These are phyloP conservation scores for Diaporthe amygdali DNA, from an alignment of 2,329 filamentous ascomycete species.

Conservation along the genomic window DNA sequence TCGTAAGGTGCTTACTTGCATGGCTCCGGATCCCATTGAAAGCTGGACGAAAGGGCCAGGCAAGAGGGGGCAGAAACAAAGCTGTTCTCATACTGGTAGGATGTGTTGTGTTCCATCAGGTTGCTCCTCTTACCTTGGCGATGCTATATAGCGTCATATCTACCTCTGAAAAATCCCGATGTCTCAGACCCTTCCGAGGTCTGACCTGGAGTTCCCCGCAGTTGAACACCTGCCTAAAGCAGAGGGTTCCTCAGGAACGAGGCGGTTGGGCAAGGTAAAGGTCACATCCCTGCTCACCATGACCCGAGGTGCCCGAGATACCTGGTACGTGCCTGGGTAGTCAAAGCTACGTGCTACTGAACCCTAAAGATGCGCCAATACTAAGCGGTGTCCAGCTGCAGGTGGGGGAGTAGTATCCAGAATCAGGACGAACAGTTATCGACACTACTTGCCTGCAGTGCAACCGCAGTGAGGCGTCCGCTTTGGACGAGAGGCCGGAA, in stretches of 20 bases:
- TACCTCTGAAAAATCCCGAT: no score
- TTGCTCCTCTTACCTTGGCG: no score
- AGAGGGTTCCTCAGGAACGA: background rate
- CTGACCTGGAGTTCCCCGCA: background rate
- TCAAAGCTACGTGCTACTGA: background rate
- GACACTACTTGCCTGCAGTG: background rate
- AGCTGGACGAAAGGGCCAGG: no score
- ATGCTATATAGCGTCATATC: no score
- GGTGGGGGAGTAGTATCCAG: background rate
- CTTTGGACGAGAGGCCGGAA: background rate
- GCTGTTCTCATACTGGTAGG: no score
- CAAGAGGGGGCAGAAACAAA: no score
- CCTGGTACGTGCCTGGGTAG: background rate
- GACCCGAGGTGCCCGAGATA: no score
- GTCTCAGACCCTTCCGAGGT: background rate
- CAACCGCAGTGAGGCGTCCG: background rate
- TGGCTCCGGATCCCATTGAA: no score
- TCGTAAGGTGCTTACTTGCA: no score
- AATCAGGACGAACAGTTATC: background rate
- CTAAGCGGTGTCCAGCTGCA: background rate
- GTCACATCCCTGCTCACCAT: background rate
- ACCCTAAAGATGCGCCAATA: background rate
- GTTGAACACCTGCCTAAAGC: constrained; percentile 6
- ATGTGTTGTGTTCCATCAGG: no score
- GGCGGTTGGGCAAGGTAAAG: background rate